Evolutionary conservation across 2,329 filamentous ascomycete species (phyloP).

Genomic region (Fusarium sp.): DNA sequence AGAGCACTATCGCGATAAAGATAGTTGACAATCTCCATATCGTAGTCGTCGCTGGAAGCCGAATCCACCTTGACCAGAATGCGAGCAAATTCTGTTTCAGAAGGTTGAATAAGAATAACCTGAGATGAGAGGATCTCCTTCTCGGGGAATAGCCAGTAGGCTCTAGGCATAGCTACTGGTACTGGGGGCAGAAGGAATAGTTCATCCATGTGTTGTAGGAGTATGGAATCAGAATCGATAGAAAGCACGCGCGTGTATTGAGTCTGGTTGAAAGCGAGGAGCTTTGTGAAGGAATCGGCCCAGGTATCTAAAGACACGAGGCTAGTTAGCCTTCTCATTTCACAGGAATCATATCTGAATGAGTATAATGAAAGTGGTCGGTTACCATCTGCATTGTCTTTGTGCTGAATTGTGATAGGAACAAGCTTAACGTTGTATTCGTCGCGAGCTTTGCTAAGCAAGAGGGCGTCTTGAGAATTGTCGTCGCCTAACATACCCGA

Average conservation of each 20-base stretch:
- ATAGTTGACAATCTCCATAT: conserved; percentile 77
- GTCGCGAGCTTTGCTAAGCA: conserved; percentile 58
- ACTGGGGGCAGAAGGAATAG: conserved; percentile 74
- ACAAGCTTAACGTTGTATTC: conserved; percentile 59
- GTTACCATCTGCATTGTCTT: conserved; percentile 53
- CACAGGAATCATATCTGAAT: accelerated
- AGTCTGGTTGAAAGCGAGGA: conserved; percentile 75
- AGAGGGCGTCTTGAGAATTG: conserved; percentile 46
- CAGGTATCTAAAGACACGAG: conserved; percentile 60
- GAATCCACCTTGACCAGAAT: conserved; percentile 48
- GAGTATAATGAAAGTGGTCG: accelerated
- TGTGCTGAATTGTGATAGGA: conserved; percentile 56
- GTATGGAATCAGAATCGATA: conserved; percentile 71
- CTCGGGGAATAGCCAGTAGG: conserved; percentile 74
- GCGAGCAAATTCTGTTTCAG: conserved; percentile 62
- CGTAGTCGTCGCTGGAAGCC: conserved; percentile 58
- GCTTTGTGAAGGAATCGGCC: conserved; percentile 75
- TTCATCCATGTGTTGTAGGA: conserved; percentile 75
- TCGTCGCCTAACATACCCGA: conserved; percentile 50
- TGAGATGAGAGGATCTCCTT: conserved; percentile 67
- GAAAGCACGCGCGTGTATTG: conserved; percentile 66
- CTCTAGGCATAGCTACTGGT: conserved; percentile 75
- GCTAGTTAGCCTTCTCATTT: background rate
- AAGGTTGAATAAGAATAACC: conserved; percentile 72
- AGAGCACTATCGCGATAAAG: conserved; percentile 70